A percentile compares a stretch with the other conserved stretches of the same genome.
These are phyloP conservation scores for Phytophthora europaea DNA, from an alignment of 352 stramenopile species.

Conservation along the genomic window DNA sequence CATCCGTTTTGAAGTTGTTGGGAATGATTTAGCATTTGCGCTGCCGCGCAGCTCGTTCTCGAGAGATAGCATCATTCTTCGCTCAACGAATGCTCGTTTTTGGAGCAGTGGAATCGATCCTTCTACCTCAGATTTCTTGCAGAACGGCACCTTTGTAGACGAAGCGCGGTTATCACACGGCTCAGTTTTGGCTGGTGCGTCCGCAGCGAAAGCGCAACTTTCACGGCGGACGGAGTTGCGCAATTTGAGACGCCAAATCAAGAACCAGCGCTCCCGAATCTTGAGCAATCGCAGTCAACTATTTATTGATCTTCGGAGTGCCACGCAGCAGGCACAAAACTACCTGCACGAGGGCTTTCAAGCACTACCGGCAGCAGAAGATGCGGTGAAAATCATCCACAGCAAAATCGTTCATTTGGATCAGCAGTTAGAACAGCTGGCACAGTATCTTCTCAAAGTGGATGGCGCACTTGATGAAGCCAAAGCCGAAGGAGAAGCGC, in stretches of 20 bases:
- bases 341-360: constrained; percentile 89
- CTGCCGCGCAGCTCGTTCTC: constrained; percentile 86
- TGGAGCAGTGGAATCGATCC: constrained; percentile 78
- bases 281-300: constrained; percentile 86
- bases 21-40: constrained; percentile 85
- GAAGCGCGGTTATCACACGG: constrained; percentile 59
- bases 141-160: constrained; percentile 77
- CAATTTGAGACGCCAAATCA: constrained; percentile 80
- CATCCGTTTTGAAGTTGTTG: constrained; percentile 71
- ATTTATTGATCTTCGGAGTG: constrained; percentile 84
- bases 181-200: constrained; percentile 48
- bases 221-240: constrained; percentile 69
- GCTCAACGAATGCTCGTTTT: constrained; percentile 77
- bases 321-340: constrained; percentile 84
- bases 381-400: constrained; percentile 87
- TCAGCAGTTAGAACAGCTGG: constrained; percentile 75
- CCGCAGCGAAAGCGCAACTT: constrained; percentile 66
- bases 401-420: constrained; percentile 85
- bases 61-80: constrained; percentile 75
- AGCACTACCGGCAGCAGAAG: constrained; percentile 74
- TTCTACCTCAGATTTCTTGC: constrained; percentile 76
- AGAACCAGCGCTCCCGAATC: constrained; percentile 85
- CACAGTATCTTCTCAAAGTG: constrained; percentile 74
- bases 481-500: constrained; percentile 65
- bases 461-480: constrained; percentile 76